Conservation (phyloP, 768 basidiomycete species). For the Phaeolepiota aurea region DNA sequence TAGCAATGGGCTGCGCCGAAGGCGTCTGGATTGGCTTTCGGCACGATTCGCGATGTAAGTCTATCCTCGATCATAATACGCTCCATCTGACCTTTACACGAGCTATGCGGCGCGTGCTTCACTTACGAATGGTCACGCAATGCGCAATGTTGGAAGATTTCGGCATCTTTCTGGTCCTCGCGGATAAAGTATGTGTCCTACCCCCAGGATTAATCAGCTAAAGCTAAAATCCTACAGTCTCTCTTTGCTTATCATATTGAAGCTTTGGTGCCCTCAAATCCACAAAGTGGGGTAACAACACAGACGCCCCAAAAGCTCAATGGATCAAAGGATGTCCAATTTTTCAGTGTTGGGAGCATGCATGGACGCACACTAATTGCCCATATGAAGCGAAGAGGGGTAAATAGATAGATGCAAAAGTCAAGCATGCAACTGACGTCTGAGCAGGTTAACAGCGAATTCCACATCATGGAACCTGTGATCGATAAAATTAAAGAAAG, state of each 20-base stretch:
- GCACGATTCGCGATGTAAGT: slow-evolving; percentile 75
- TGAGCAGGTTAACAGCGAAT: slow-evolving; percentile 92
- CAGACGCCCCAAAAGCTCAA: slow-evolving; percentile 88
- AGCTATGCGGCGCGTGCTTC: slow-evolving; percentile 90
- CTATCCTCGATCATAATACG: background rate
- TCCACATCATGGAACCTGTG: slow-evolving; percentile 97
- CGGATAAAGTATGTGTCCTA: slow-evolving; percentile 71
- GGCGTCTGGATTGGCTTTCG: slow-evolving; percentile 94
- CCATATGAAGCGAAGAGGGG: slow-evolving; percentile 93
- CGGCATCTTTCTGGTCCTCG: slow-evolving; percentile 91
- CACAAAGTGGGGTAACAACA: slow-evolving; percentile 53
- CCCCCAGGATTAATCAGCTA: too few species aligned
- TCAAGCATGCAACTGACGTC: background rate
- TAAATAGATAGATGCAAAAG: slow-evolving; percentile 13
- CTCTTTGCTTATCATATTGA: slow-evolving; percentile 95
- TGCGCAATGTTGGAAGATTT: slow-evolving; percentile 94
- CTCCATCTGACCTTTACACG: background rate
- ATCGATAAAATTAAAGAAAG: slow-evolving; percentile 79
- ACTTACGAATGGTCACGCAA: slow-evolving; percentile 87
- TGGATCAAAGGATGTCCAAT: slow-evolving; percentile 87
- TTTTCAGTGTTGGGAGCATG: slow-evolving; percentile 89
- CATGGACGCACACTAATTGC: slow-evolving; percentile 85
- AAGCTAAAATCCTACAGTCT: too few species aligned
- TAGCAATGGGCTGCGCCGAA: slow-evolving; percentile 86
- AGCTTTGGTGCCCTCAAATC: slow-evolving; percentile 86